These are phyloP conservation scores for Malassezia equina DNA, from an alignment of 1,284 basidiomycete species.

Conservation along the genomic window DNA sequence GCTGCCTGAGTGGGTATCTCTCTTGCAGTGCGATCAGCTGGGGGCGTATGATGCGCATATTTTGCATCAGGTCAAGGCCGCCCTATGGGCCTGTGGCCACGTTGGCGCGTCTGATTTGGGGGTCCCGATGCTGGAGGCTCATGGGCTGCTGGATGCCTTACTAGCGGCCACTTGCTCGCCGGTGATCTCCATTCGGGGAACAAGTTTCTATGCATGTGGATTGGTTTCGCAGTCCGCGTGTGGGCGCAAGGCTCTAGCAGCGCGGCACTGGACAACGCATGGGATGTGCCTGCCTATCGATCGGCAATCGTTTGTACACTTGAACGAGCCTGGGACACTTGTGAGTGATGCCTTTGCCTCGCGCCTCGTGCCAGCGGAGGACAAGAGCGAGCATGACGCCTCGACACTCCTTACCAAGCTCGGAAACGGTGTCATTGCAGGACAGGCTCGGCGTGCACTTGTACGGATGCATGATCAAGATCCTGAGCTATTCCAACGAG, in stretches of 20 bases:
- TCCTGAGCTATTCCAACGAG: slow-evolving; percentile 24
- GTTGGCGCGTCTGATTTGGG: slow-evolving; percentile 82
- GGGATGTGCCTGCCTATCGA: slow-evolving; percentile 80
- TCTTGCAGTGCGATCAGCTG: slow-evolving; percentile 56
- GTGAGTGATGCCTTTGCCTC: not conserved
- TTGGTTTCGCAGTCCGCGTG: slow-evolving; percentile 64
- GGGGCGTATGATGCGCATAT: slow-evolving; percentile 73
- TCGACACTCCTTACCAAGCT: slow-evolving; percentile 83
- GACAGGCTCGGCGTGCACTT: slow-evolving; percentile 32
- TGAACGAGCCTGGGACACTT: slow-evolving; percentile 44
- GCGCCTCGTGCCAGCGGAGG: slow-evolving; percentile 50
- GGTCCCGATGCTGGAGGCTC: slow-evolving; percentile 84
- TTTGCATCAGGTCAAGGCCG: slow-evolving; percentile 81
- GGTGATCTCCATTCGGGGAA: slow-evolving; percentile 84
- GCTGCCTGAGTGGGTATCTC: not conserved
- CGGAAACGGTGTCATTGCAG: slow-evolving; percentile 84
- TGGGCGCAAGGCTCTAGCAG: slow-evolving; percentile 76
- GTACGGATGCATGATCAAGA: slow-evolving; percentile 52
- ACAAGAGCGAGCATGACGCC: slow-evolving; percentile 67
- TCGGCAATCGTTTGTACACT: slow-evolving; percentile 66
- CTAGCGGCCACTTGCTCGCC: slow-evolving; percentile 49
- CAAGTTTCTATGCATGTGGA: slow-evolving; percentile 90
- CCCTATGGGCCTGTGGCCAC: slow-evolving; percentile 88
- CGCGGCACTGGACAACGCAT: slow-evolving; percentile 70
- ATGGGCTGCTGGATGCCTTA: slow-evolving; percentile 54